Percentiles rank a stretch among this genome's conserved stretches.
These are phyloP conservation scores for Phytophthora hibernalis DNA, from an alignment of 352 stramenopile genomes.

Conservation along the genomic window DNA sequence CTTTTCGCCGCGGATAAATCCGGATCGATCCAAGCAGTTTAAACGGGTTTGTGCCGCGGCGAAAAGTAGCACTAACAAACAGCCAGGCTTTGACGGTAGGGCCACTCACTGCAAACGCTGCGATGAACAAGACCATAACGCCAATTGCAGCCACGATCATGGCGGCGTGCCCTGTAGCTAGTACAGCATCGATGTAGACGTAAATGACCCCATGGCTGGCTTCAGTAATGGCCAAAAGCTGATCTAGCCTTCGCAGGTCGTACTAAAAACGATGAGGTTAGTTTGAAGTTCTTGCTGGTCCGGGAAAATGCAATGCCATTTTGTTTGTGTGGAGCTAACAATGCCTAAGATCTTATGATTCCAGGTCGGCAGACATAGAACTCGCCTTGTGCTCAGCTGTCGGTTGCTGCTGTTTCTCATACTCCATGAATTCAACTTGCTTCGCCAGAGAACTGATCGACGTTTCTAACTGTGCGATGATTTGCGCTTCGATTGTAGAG, in stretches of 20 bases:
- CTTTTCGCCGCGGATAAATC: too few species aligned
- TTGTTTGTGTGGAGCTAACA: not conserved
- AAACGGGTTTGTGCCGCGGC: too few species aligned
- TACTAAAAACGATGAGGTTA: too few species aligned
- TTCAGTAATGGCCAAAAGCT: not conserved
- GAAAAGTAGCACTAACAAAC: too few species aligned
- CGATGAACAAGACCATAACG: not conserved
- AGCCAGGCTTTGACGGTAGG: conserved; percentile 1
- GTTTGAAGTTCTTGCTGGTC: too few species aligned
- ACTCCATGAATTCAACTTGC: conserved; percentile 52
- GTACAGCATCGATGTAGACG: conserved; percentile 4
- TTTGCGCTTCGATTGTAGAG: conserved; percentile 47
- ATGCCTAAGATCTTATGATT: not conserved
- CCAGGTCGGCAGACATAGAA: not conserved
- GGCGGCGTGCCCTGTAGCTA: not conserved
- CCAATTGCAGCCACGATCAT: not conserved
- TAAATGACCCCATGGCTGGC: conserved; percentile 7
- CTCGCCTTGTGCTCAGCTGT: not conserved
- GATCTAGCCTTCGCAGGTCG: conserved; percentile 5
- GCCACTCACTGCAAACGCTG: conserved; percentile 1
- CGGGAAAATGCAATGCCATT: too few species aligned
- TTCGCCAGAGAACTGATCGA: conserved; percentile 54
- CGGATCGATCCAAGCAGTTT: too few species aligned
- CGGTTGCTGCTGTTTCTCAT: conserved; percentile 32
- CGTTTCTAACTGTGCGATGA: conserved; percentile 55